Evolutionary conservation across 352 stramenopile genomes (phyloP), one percentile per base, ranked within the genome.

Genomic region (Phytophthora podocarpi): DNA sequence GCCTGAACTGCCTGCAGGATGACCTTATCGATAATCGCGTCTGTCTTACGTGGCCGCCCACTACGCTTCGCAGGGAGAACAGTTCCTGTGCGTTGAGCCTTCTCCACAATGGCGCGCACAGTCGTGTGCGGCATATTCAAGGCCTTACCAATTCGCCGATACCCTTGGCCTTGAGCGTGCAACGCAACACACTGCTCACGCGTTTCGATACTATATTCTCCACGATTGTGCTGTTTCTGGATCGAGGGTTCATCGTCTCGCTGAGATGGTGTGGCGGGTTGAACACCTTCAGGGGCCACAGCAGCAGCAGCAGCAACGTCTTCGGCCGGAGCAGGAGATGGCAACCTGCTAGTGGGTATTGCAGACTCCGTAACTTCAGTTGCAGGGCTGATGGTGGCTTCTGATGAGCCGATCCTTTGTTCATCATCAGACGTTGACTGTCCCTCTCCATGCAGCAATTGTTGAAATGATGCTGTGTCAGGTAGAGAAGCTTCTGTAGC

Each of bases 71-170:
- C 76, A 7, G 76, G 76, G 0, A 79, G 46, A 32, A 86, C 71
- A 1, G 59, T 71, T 11, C 80, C 82, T 9, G 80, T 91, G 24
- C 78, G 71, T 30, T 77, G 70, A 20, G 74, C 76, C 41, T 87
- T 91, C 48, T 87, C 70, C 36, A 89, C 75, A 52, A 91, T 90
- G 9, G 80, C 82, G 1, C 78, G 76, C n/a, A 91, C 82, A 10
- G 78, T 90, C 4, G 82, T 89, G 51, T 89, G 78, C 3, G 80
- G 80, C 80, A 89, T 90, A 27, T 72, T 69, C 15, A 91, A 72
- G 40, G 76, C 40, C 54, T 84, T 74, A 11, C 76, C 76, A 28
- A 91, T 90, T 46, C 71, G 71, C 8, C 80, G 76, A 37, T 85
- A 91, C 0, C 82, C 80, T 39, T 87, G 37, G 11, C 80, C 82